A percentile compares a stretch with the other conserved stretches of the same genome.
phyloP scores from a whole-genome alignment of 306 rosid genomes.

The Neltuma alba region DNA sequence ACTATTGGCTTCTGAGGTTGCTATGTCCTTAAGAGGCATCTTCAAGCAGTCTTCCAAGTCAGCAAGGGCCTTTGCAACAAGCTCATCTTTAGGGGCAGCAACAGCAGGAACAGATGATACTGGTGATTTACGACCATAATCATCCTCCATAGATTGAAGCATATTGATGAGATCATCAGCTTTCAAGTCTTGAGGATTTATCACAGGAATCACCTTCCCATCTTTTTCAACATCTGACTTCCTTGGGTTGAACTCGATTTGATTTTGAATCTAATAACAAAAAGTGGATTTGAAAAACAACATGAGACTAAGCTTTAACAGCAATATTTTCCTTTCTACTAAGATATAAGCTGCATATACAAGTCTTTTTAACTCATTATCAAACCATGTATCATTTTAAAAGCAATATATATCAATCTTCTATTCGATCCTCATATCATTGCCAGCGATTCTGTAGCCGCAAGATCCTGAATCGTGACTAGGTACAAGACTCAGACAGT shows the following conservation, averaged over 20 bases:
- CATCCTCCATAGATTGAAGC: constrained; percentile 18
- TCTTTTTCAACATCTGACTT: background rate
- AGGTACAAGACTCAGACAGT: background rate
- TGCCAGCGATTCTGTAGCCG: background rate
- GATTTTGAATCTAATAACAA: background rate
- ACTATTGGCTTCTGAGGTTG: constrained; percentile 18
- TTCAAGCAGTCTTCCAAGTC: constrained; percentile 32
- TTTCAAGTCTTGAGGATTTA: background rate
- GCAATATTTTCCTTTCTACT: background rate
- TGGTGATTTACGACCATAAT: background rate
- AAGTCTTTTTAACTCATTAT: background rate
- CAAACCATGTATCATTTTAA: background rate
- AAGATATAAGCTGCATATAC: background rate
- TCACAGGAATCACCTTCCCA: background rate
- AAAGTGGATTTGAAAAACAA: background rate
- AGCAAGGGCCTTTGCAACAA: constrained; percentile 11
- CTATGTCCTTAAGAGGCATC: constrained; percentile 38
- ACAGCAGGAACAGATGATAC: background rate
- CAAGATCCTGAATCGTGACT: background rate
- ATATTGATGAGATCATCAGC: background rate
- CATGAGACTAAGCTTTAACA: background rate
- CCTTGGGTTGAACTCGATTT: background rate
- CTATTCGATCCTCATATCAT: background rate
- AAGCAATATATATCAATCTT: background rate
- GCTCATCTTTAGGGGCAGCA: background rate